phyloP scores from a whole-genome alignment of 208 protist species.

The Acanthamoeba quina region DNA sequence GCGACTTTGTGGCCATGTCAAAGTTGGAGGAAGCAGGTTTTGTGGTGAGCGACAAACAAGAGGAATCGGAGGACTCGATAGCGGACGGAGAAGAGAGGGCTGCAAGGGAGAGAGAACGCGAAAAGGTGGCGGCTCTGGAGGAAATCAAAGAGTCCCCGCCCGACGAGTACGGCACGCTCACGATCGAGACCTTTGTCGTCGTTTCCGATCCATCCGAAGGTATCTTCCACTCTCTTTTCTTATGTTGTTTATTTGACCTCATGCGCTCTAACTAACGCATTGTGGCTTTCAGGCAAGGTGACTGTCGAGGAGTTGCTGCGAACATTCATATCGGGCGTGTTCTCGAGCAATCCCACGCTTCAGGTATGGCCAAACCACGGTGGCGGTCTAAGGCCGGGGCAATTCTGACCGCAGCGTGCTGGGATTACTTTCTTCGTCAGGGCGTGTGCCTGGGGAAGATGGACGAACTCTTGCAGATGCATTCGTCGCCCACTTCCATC shows the following conservation, averaged over 20 bases:
- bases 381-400: background rate
- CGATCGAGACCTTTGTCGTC: conserved; percentile 43
- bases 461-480: conserved; percentile 47
- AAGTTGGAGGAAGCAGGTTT: conserved; percentile 34
- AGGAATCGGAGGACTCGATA: background rate
- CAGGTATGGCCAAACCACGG: background rate
- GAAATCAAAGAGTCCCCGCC: conserved; percentile 30
- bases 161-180: background rate
- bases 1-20: conserved; percentile 28
- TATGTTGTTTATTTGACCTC: background rate
- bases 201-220: conserved; percentile 24
- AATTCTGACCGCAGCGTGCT: background rate
- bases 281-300: background rate
- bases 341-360: conserved; percentile 4
- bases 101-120: conserved; percentile 6
- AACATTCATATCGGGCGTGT: conserved; percentile 36
- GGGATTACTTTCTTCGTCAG: background rate
- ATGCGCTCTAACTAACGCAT: background rate
- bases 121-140: background rate
- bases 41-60: background rate
- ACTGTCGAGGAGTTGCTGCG: conserved; percentile 33
- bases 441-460: conserved; percentile 55
- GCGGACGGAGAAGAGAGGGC: background rate
- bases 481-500: conserved; percentile 34
- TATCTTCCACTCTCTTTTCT: background rate